phyloP scores from a whole-genome alignment of 2,329 filamentous ascomycete species.

The Diaporthe citri region DNA sequence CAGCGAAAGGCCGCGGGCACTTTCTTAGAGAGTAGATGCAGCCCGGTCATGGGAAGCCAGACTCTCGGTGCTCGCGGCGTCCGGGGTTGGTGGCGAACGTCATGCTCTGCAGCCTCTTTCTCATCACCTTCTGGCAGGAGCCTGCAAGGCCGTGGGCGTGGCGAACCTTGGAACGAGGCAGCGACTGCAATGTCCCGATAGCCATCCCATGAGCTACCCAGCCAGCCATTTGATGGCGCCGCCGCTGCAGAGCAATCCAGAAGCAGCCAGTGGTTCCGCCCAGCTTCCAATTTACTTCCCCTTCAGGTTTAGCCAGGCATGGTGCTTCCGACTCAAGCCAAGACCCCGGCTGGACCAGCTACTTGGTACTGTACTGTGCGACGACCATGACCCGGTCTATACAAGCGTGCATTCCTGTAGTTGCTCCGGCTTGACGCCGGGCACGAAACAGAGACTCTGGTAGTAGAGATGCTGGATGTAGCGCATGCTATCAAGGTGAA shows the following conservation, averaged over 20 bases:
- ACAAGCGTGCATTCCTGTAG: slow-evolving; percentile 1
- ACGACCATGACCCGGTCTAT: background rate
- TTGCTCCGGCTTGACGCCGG: slow-evolving; percentile 7
- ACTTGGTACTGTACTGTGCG: slow-evolving; percentile 19
- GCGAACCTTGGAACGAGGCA: slow-evolving; percentile 24
- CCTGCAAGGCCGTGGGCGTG: slow-evolving; percentile 16
- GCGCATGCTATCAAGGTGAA: background rate
- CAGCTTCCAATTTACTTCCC: slow-evolving; percentile 25
- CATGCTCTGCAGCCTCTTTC: background rate
- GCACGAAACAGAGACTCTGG: background rate
- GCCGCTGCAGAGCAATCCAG: slow-evolving; percentile 16
- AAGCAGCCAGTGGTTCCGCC: slow-evolving; percentile 20
- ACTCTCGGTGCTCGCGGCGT: slow-evolving; percentile 17
- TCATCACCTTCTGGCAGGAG: background rate
- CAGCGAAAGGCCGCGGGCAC: background rate
- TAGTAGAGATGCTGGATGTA: background rate
- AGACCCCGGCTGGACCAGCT: slow-evolving; percentile 27
- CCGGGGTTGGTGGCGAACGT: slow-evolving; percentile 9
- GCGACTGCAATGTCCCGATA: slow-evolving; percentile 10
- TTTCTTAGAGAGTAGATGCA: background rate
- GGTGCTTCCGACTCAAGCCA: background rate
- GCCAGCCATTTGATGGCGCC: slow-evolving; percentile 31
- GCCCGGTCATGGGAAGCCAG: background rate
- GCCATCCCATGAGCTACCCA: slow-evolving; percentile 21
- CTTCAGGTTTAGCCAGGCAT: slow-evolving; percentile 9